Evolutionary conservation across 805 yeast species (phyloP).

Genomic region (Pichia membranifaciens): DNA sequence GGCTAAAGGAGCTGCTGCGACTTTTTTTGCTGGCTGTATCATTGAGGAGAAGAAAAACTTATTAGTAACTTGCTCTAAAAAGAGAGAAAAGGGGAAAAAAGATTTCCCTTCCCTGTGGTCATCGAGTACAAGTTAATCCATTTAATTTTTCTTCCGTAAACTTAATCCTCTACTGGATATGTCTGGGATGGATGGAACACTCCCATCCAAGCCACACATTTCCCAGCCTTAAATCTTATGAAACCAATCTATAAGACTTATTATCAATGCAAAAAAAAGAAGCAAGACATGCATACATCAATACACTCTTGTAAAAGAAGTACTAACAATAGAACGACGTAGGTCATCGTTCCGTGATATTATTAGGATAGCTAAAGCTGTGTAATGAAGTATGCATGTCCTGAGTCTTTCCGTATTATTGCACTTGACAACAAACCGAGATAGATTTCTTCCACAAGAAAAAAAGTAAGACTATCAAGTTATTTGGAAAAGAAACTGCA

Average conservation of each 20-base stretch:
- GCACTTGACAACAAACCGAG: too few relatives aligned
- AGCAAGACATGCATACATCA: conserved; percentile 11
- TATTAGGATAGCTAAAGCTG: neutral
- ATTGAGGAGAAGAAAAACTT: conserved; percentile 26
- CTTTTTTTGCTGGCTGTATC: conserved; percentile 57
- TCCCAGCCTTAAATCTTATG: conserved; percentile 7
- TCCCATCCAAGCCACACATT: neutral
- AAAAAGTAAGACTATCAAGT: neutral
- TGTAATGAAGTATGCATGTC: conserved; percentile 3
- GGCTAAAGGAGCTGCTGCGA: conserved; percentile 98
- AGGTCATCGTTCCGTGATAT: too few relatives aligned
- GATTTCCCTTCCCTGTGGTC: conserved; percentile 17
- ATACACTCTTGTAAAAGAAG: neutral
- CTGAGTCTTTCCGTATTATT: neutral
- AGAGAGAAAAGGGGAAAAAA: neutral
- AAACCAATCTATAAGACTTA: neutral
- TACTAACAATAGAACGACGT: neutral
- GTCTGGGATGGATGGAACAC: neutral
- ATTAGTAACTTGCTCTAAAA: conserved; percentile 17
- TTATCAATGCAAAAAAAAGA: neutral
- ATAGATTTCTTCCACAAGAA: neutral
- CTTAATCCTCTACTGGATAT: conserved; percentile 21
- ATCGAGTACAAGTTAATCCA: conserved; percentile 21
- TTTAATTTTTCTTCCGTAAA: conserved; percentile 15
- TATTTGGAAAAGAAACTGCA: conserved; percentile 1